Conservation (phyloP, 306 rosid species). For the Ormosia semicastrata region DNA sequence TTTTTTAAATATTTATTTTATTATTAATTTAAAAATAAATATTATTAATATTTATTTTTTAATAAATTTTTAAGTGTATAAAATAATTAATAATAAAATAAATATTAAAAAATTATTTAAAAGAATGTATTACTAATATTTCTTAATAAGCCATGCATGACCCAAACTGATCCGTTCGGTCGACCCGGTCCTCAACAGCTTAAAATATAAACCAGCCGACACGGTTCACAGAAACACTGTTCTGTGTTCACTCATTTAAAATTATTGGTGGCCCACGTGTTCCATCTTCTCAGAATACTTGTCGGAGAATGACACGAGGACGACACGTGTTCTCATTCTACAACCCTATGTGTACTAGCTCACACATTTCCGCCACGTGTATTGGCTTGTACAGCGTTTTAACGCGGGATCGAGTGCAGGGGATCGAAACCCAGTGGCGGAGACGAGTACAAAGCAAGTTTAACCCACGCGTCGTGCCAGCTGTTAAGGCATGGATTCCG, state of each 20-base stretch:
- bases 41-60: too few species aligned
- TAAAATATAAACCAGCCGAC: background rate
- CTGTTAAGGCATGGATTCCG: constrained; percentile 54
- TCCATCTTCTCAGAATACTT: background rate
- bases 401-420: background rate
- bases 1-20: too few species aligned
- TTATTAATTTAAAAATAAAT: too few species aligned
- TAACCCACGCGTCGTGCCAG: constrained; percentile 61
- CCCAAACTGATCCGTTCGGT: background rate
- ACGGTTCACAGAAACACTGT: background rate
- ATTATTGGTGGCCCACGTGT: background rate
- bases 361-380: background rate
- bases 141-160: too few species aligned
- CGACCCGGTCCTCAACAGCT: background rate
- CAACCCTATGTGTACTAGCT: background rate
- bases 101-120: too few species aligned
- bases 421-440: background rate
- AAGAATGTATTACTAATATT: too few species aligned
- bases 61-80: too few species aligned
- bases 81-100: too few species aligned
- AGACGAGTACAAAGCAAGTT: too few species aligned
- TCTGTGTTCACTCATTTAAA: background rate
- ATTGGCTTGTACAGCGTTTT: background rate
- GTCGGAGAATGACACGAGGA: constrained; percentile 18
- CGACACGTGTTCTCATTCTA: background rate